Conservation (phyloP, 768 basidiomycete species). For the Polyporus arcularius region DNA sequence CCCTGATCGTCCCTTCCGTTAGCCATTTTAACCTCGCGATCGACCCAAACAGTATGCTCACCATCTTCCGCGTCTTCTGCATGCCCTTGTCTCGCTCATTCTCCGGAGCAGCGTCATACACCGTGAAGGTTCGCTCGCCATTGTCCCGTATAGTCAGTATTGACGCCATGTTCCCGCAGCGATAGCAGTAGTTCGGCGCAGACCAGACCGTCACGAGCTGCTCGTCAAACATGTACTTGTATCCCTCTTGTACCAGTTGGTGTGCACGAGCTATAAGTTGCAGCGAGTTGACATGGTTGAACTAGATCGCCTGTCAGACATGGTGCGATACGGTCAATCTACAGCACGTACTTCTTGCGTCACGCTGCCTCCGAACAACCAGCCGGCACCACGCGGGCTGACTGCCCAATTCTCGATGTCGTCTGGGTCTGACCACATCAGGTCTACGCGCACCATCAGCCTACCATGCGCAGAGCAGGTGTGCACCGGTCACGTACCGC, state of each 20-base stretch:
- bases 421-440: constrained; percentile 99
- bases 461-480: neutral
- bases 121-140: constrained; percentile 69
- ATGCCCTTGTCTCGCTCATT: constrained; percentile 84
- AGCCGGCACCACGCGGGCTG: constrained; percentile 94
- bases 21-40: neutral
- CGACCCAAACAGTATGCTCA: constrained; percentile 38
- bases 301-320: constrained; percentile 43
- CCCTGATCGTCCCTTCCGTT: constrained; percentile 33
- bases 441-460: constrained; percentile 48
- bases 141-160: constrained; percentile 82
- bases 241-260: constrained; percentile 95
- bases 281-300: constrained; percentile 90
- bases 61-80: constrained; percentile 68
- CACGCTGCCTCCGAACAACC: constrained; percentile 87
- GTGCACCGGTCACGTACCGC: constrained; percentile 49
- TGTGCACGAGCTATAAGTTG: constrained; percentile 92
- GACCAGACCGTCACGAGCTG: constrained; percentile 93
- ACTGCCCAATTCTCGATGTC: constrained; percentile 97
- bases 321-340: neutral
- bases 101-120: constrained; percentile 86
- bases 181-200: constrained; percentile 85
- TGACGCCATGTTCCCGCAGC: constrained; percentile 89
- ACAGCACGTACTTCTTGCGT: constrained; percentile 67
- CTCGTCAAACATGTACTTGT: constrained; percentile 96